A percentile compares a stretch with the other conserved stretches of the same genome.
Conservation (phyloP, 75 land plant species). For the Larix kaempferi region DNA sequence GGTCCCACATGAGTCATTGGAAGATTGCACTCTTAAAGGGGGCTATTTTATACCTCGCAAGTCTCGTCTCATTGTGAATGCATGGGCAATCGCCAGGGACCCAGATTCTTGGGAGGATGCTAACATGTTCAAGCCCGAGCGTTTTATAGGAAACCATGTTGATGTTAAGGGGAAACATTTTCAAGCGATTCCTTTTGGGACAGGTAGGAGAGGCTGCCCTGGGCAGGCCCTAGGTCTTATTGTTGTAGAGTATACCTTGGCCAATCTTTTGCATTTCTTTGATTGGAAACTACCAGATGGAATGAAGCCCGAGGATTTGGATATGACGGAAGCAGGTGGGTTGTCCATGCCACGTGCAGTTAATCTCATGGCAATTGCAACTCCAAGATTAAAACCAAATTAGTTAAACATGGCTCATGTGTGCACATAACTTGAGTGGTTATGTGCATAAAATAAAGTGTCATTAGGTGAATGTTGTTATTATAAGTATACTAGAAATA, state of each 20-base stretch:
- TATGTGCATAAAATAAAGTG: too few relatives aligned
- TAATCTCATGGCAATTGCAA: slow-evolving; percentile 50
- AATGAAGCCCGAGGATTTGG: slow-evolving; percentile 49
- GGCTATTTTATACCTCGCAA: slow-evolving; percentile 50
- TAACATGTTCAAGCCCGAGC: slow-evolving; percentile 43
- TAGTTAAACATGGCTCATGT: too few relatives aligned
- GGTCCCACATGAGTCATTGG: slow-evolving; percentile 60
- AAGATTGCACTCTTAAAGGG: slow-evolving; percentile 26
- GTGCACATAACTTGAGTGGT: too few relatives aligned
- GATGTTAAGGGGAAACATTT: slow-evolving; percentile 63
- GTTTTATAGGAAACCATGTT: slow-evolving; percentile 36
- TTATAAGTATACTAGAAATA: too few relatives aligned
- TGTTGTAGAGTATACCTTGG: slow-evolving; percentile 48
- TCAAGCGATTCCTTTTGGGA: slow-evolving; percentile 67
- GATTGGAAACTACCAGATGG: slow-evolving; percentile 60
- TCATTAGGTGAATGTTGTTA: too few relatives aligned
- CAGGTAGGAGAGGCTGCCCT: slow-evolving; percentile 67
- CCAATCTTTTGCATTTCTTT: slow-evolving; percentile 47
- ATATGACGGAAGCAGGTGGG: slow-evolving; percentile 66
- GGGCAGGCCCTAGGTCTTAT: slow-evolving; percentile 62
- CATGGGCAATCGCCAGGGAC: slow-evolving; percentile 66
- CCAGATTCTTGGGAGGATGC: slow-evolving; percentile 48
- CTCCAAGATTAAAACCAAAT: slow-evolving; percentile 13
- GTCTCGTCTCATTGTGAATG: slow-evolving; percentile 53
- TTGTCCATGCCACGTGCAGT: slow-evolving; percentile 46